Percentiles rank a stretch among this genome's conserved stretches.
Conservation (phyloP, 371 early-diverging fungal species). For the Zychaea mexicana region DNA sequence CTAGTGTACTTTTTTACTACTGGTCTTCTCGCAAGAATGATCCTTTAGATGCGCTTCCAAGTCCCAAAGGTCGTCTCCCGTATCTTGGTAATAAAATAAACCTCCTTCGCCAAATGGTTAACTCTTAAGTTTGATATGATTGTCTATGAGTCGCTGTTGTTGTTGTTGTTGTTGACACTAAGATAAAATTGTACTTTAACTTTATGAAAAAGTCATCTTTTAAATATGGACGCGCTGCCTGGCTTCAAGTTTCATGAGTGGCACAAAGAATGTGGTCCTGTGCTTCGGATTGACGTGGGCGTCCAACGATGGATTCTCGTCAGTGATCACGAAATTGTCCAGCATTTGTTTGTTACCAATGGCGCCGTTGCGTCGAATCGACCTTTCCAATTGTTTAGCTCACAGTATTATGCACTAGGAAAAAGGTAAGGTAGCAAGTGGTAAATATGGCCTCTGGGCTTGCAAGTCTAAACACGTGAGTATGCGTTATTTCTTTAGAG, state of each 20-base stretch:
- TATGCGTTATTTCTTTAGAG: background rate
- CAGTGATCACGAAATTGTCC: constrained; percentile 16
- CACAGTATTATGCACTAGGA: constrained; percentile 14
- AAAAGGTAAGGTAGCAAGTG: constrained; percentile 16
- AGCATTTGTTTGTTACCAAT: constrained; percentile 14
- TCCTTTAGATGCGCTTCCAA: background rate
- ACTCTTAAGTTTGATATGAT: too few relatives aligned
- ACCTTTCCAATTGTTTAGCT: constrained; percentile 8
- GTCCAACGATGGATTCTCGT: constrained; percentile 19
- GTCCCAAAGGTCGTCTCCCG: background rate
- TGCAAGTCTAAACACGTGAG: too few relatives aligned
- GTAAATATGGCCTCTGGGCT: too few relatives aligned
- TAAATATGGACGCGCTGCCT: background rate
- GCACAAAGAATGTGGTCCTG: constrained; percentile 6
- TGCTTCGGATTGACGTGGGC: constrained; percentile 19
- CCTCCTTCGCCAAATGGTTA: background rate
- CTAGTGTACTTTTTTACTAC: background rate
- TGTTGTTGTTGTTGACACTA: background rate
- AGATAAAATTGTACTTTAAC: background rate
- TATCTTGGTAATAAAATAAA: constrained; percentile 4
- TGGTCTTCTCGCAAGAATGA: background rate
- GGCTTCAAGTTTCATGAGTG: constrained; percentile 1
- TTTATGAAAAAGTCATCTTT: background rate
- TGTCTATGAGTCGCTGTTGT: background rate
- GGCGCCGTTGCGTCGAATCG: constrained; percentile 12